These are phyloP conservation scores for Coccinonectria pachysandricola DNA, from an alignment of 2,329 filamentous ascomycete genomes.

Conservation along the genomic window DNA sequence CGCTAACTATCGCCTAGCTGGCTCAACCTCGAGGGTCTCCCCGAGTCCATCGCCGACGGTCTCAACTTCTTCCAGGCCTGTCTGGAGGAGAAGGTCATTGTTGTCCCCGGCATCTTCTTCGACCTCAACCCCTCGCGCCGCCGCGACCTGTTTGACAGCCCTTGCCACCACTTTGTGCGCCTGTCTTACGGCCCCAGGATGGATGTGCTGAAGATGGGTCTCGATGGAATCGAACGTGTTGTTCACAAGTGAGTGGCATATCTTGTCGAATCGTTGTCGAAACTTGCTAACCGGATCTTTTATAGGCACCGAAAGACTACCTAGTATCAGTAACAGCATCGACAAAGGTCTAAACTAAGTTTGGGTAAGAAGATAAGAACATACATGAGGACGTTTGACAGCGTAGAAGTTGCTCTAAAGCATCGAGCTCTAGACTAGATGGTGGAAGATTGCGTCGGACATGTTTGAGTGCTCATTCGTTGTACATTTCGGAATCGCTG, in stretches of 20 bases:
- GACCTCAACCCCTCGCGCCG: slow-evolving; percentile 86
- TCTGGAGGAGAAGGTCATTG: slow-evolving; percentile 87
- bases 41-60: slow-evolving; percentile 78
- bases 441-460: too few relatives aligned
- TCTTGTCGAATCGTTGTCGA: too few relatives aligned
- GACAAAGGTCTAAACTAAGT: too few relatives aligned
- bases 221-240: slow-evolving; percentile 77
- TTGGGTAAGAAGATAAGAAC: too few relatives aligned
- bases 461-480: too few relatives aligned
- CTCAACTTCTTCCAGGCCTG: slow-evolving; percentile 96
- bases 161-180: slow-evolving; percentile 85
- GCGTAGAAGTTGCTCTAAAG: too few relatives aligned
- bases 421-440: too few relatives aligned
- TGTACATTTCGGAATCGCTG: too few relatives aligned
- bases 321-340: too few relatives aligned
- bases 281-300: too few relatives aligned
- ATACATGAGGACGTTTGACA: too few relatives aligned
- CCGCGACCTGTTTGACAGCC: slow-evolving; percentile 85
- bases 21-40: slow-evolving; percentile 56
- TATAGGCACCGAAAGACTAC: not conserved
- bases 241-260: slow-evolving; percentile 61
- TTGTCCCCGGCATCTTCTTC: slow-evolving; percentile 96
- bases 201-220: slow-evolving; percentile 65
- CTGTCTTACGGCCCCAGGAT: slow-evolving; percentile 77
- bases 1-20: slow-evolving; percentile 23